These are phyloP conservation scores for Metschnikowia anglica DNA, from an alignment of 805 yeast genomes.

Conservation along the genomic window DNA sequence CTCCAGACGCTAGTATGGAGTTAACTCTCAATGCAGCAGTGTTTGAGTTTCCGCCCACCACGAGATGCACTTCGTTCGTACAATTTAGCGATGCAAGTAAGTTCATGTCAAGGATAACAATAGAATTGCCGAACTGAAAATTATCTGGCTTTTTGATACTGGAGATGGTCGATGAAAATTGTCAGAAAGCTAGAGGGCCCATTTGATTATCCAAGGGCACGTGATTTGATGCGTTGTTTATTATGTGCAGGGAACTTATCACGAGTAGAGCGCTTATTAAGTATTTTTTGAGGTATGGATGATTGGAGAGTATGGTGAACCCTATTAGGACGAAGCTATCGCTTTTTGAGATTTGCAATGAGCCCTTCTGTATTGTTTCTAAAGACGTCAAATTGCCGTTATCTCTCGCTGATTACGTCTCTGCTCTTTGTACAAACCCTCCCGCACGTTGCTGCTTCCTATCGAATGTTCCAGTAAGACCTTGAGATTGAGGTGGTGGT, in stretches of 20 bases:
- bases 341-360: too few species aligned
- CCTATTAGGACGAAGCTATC: too few species aligned
- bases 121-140: background rate
- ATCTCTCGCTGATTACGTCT: too few species aligned
- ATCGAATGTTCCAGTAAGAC: too few species aligned
- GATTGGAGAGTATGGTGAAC: too few species aligned
- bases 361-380: too few species aligned
- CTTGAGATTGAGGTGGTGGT: too few species aligned
- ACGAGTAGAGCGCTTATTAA: too few species aligned
- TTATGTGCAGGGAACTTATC: too few species aligned
- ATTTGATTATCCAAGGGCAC: conserved; percentile 17
- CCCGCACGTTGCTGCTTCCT: too few species aligned
- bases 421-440: too few species aligned
- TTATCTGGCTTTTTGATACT: background rate
- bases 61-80: conserved; percentile 52
- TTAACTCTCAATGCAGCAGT: conserved; percentile 49
- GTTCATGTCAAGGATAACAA: conserved; percentile 6
- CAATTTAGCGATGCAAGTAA: conserved; percentile 32
- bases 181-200: background rate
- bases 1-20: conserved; percentile 53
- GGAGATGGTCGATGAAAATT: background rate
- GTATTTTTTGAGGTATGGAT: background rate
- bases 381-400: too few species aligned
- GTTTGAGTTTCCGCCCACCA: conserved; percentile 50
- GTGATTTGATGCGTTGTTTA: conserved; percentile 17